Conservation (phyloP, 2,329 filamentous ascomycete genomes). For the Aspergillus piperis region DNA sequence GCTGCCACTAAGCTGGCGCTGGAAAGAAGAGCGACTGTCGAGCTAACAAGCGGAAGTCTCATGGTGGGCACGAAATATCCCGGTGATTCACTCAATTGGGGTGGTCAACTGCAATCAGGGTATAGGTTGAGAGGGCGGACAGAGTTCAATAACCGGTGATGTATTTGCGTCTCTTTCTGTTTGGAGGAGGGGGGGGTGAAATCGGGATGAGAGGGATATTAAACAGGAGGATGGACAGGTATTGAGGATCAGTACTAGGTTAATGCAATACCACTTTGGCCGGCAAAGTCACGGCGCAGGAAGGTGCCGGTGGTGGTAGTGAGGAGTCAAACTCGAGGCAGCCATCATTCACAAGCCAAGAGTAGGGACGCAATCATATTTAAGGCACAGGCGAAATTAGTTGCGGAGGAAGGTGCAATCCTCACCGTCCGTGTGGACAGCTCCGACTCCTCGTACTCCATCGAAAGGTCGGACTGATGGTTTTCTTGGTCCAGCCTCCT, state of each 20-base stretch:
- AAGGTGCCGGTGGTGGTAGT: conserved; percentile 9
- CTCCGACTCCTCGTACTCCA: too few relatives aligned
- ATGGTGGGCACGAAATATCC: conserved; percentile 27
- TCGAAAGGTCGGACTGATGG: not conserved
- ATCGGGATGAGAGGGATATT: not conserved
- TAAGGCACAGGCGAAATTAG: conserved; percentile 6
- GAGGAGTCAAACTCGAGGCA: not conserved
- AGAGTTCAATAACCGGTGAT: not conserved
- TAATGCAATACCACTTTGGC: not conserved
- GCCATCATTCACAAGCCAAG: not conserved
- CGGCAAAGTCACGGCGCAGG: not conserved
- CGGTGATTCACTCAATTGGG: not conserved
- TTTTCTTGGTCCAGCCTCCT: conserved; percentile 23
- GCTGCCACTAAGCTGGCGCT: conserved; percentile 34
- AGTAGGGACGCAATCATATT: conserved; percentile 3
- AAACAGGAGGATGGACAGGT: too few relatives aligned
- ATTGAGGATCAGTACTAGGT: not conserved
- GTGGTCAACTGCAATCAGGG: not conserved
- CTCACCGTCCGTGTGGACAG: too few relatives aligned
- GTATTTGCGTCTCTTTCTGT: not conserved
- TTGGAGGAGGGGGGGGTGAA: not conserved
- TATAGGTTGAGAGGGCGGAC: not conserved
- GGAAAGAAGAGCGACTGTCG: conserved; percentile 31
- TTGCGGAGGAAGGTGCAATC: not conserved
- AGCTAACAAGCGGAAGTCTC: conserved; percentile 30